phyloP scores from a whole-genome alignment of 1,284 basidiomycete species.

The Trichosporon asahii region DNA sequence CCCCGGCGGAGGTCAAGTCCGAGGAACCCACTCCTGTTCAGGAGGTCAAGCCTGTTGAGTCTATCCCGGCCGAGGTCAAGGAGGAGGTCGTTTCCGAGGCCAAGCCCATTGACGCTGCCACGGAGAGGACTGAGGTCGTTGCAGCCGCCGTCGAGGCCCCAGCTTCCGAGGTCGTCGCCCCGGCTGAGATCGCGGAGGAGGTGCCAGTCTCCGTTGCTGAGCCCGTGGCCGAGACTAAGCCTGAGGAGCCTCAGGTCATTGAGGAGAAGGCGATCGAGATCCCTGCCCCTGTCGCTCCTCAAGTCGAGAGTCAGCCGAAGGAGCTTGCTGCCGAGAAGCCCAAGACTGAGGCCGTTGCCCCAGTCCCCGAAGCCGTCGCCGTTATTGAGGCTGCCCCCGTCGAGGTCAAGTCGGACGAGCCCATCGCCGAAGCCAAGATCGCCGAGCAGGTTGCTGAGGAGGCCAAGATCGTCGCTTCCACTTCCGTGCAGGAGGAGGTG shows the following conservation, averaged over 20 bases:
- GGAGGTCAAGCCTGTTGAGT: background rate
- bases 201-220: background rate
- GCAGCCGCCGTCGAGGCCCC: background rate
- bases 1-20: background rate
- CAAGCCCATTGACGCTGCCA: background rate
- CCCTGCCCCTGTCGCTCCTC: background rate
- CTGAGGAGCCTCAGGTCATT: too few species aligned
- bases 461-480: background rate
- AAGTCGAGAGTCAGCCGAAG: background rate
- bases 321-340: background rate
- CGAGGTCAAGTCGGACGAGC: background rate
- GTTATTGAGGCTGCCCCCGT: background rate
- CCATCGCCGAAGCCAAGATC: background rate
- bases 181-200: background rate
- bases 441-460: background rate
- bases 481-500: too few species aligned
- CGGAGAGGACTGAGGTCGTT: background rate
- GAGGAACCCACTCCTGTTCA: background rate
- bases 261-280: background rate
- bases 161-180: background rate
- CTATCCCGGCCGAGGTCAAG: background rate
- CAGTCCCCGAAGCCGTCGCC: background rate
- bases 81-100: background rate
- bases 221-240: background rate
- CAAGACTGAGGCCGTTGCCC: background rate